Base-by-base conservation (phyloP, 768 basidiomycete genomes). In the Macrolepiota albuminosa region DNA sequence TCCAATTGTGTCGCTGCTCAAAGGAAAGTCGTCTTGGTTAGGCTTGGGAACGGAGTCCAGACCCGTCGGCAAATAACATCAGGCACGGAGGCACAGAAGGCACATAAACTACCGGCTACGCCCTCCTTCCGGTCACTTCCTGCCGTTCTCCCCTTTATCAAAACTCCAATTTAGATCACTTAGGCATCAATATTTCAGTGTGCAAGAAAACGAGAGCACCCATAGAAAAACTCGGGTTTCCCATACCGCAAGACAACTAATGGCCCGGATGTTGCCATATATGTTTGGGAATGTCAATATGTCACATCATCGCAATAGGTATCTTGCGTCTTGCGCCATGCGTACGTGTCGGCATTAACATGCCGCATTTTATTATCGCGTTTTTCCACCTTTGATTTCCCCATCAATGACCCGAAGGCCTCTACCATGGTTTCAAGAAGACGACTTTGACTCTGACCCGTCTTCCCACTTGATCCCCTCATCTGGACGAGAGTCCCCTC, bases 361-460 rank as follows among this genome's bases (percentile, higher is more conserved):
- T 61, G 57, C 66, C 66, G 63, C 40, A 18, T 59, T 49, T 56
- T 58, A 55, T 61, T 39, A 59, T 53, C 21, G 33, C 57, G 1
- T 26, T 57, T 18, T 33, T 54, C 42, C 51, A 34, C 52, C 55
- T 48, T 46, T 61, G 58, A 36, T 57, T 54, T 53, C 18, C 31
- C 55, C 57, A 59, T 61, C 59, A 49, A 67, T 65, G 64, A 10
- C 59, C 43, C 49, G 55, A 29, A 40, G 59, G 54, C 59, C 63
- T 11, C 43, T 59, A 54, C 58, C 68, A 45, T 70, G 71, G 67
- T 54, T 64, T 31, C 62, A 67, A 34, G 59, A 66, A 53, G 66
- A 67, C 43, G 68, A 67, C 2, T 56, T 67, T 34, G 66, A 67
- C 54, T 66, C 64, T 37, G 62, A 66, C 14, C 46, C 66, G 14